phyloP scores from a whole-genome alignment of 2,329 filamentous ascomycete species.

The Cladosporium phlei region DNA sequence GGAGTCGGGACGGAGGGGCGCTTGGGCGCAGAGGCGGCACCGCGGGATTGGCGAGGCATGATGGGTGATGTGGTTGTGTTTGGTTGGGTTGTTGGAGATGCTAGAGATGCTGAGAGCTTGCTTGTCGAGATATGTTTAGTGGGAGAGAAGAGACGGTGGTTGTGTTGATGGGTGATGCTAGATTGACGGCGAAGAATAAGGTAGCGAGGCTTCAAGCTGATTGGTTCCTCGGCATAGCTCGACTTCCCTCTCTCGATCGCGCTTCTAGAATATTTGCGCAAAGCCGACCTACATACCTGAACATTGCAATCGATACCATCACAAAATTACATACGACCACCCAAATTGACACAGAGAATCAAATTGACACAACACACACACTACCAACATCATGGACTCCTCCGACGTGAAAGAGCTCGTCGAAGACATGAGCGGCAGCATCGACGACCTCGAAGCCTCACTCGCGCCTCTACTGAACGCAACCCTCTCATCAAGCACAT shows the following conservation, averaged over 20 bases:
- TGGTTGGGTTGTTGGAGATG: neutral
- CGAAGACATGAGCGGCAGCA: slow-evolving; percentile 58
- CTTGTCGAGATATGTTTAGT: slow-evolving; percentile 1
- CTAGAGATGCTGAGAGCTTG: neutral
- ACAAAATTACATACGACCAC: neutral
- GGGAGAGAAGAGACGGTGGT: too few species aligned
- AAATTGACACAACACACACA: too few species aligned
- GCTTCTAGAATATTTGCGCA: slow-evolving; percentile 6
- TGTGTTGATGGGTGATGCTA: neutral
- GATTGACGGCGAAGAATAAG: neutral
- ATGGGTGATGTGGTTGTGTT: slow-evolving; percentile 5
- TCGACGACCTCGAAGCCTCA: slow-evolving; percentile 71
- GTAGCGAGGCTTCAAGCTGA: slow-evolving; percentile 1
- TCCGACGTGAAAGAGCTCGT: slow-evolving; percentile 9
- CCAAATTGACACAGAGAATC: neutral
- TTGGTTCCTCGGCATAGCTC: slow-evolving; percentile 1
- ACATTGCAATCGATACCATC: too few species aligned
- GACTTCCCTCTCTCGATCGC: neutral
- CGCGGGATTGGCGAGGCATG: slow-evolving; percentile 48
- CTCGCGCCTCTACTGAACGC: slow-evolving; percentile 68
- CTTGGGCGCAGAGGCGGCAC: slow-evolving; percentile 40
- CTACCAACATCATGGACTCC: slow-evolving; percentile 1
- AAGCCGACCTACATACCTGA: too few species aligned
- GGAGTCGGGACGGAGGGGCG: slow-evolving; percentile 37
- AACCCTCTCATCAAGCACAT: slow-evolving; percentile 61